phyloP scores from a whole-genome alignment of 1,284 basidiomycete species.

The Trametes polyzona region DNA sequence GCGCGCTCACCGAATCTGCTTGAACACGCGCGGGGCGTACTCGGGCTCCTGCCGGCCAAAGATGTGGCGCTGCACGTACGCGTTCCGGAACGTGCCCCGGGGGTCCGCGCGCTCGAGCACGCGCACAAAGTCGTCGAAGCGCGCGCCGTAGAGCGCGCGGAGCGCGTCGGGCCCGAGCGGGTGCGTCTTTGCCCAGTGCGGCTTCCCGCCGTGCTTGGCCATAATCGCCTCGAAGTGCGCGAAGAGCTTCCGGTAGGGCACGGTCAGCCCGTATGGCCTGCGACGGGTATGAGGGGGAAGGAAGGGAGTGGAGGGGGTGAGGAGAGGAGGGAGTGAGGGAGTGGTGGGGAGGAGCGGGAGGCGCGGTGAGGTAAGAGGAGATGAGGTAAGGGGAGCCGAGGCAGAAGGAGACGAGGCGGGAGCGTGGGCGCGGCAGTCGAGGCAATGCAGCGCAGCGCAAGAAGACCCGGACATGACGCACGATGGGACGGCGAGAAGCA shows the following conservation, averaged over 20 bases:
- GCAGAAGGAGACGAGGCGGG: not conserved
- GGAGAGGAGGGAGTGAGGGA: not conserved
- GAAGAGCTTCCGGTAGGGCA: slow-evolving; percentile 89
- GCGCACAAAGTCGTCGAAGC: slow-evolving; percentile 79
- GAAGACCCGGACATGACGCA: not conserved
- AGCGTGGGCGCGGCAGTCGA: not conserved
- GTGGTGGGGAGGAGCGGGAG: not conserved
- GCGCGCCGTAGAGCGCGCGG: slow-evolving; percentile 77
- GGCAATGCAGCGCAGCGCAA: not conserved
- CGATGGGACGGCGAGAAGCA: not conserved
- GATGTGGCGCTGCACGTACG: slow-evolving; percentile 78
- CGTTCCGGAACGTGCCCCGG: slow-evolving; percentile 77
- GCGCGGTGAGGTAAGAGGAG: slow-evolving; percentile 7
- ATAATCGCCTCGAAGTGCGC: slow-evolving; percentile 81
- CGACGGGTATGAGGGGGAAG: not conserved
- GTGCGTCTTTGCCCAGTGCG: slow-evolving; percentile 99
- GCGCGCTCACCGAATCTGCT: slow-evolving; percentile 35
- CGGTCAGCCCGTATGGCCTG: slow-evolving; percentile 88
- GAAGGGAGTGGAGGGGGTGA: not conserved
- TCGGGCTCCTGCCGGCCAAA: slow-evolving; percentile 54
- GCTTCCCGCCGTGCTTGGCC: slow-evolving; percentile 76
- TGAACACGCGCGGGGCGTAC: slow-evolving; percentile 59
- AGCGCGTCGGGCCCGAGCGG: slow-evolving; percentile 70
- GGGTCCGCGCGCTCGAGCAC: slow-evolving; percentile 83
- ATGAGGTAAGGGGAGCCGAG: slow-evolving; percentile 4